Conservation (phyloP, 768 basidiomycete species). For the Boletus rubroflammeus region DNA sequence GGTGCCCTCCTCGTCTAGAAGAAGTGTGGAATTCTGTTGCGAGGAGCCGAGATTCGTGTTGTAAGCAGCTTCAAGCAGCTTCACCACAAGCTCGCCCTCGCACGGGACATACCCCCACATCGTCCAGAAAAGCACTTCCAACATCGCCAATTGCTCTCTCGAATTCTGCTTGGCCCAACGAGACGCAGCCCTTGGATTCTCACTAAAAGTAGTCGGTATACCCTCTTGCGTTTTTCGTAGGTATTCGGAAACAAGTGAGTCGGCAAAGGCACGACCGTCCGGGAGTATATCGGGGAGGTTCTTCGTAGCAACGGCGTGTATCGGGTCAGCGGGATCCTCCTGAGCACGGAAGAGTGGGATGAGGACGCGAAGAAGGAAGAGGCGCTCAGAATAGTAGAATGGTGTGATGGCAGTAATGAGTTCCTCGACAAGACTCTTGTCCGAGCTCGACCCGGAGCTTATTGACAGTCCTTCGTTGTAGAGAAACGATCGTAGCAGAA, state of each 20-base stretch:
- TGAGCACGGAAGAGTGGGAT: slow-evolving; percentile 74
- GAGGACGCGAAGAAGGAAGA: slow-evolving; percentile 64
- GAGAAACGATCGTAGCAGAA: slow-evolving; percentile 72
- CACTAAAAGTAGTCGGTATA: slow-evolving; percentile 43
- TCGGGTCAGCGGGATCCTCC: slow-evolving; percentile 51
- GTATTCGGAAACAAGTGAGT: slow-evolving; percentile 60
- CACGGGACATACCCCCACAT: slow-evolving; percentile 77
- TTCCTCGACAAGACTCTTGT: slow-evolving; percentile 32
- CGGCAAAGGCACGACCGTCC: slow-evolving; percentile 61
- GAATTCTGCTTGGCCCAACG: slow-evolving; percentile 70
- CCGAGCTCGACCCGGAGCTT: slow-evolving; percentile 42
- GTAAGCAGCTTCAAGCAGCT: slow-evolving; percentile 64
- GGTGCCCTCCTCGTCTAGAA: slow-evolving; percentile 71
- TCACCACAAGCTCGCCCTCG: slow-evolving; percentile 57
- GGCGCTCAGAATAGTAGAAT: slow-evolving; percentile 79
- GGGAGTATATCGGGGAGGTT: slow-evolving; percentile 59
- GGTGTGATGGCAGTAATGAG: slow-evolving; percentile 65
- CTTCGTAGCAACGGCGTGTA: slow-evolving; percentile 51
- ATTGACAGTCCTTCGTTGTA: slow-evolving; percentile 72
- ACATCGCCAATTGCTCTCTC: slow-evolving; percentile 72
- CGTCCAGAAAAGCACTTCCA: slow-evolving; percentile 87
- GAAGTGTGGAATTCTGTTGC: slow-evolving; percentile 59
- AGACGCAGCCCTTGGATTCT: slow-evolving; percentile 57
- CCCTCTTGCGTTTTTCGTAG: slow-evolving; percentile 44
- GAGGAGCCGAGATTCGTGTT: slow-evolving; percentile 57